phyloP scores from a whole-genome alignment of 2,329 filamentous ascomycete genomes.

The Cadophora malorum region DNA sequence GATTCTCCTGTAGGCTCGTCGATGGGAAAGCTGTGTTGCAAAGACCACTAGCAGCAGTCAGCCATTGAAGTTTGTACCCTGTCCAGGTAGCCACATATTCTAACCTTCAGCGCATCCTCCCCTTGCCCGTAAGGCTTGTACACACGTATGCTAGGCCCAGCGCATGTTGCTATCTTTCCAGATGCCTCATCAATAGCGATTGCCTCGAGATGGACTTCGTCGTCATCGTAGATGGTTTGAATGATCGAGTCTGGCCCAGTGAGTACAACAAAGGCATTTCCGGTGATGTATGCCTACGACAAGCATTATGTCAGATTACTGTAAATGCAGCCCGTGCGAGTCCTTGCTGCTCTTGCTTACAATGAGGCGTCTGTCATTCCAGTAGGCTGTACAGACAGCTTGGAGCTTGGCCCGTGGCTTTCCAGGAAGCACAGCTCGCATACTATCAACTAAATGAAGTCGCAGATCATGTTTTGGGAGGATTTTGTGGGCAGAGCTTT shows the following conservation, averaged over 20 bases:
- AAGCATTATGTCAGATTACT: conserved; percentile 26
- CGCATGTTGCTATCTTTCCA: conserved; percentile 84
- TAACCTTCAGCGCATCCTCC: conserved; percentile 77
- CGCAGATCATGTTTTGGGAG: conserved; percentile 20
- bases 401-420: conserved; percentile 79
- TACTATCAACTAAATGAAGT: conserved; percentile 52
- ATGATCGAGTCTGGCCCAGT: conserved; percentile 75
- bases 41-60: conserved; percentile 59
- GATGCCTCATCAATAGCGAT: conserved; percentile 81
- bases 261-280: conserved; percentile 85
- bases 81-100: conserved; percentile 33
- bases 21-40: conserved; percentile 65
- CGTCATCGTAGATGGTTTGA: conserved; percentile 90
- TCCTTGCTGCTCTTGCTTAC: conserved; percentile 54
- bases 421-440: conserved; percentile 82
- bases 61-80: conserved; percentile 19
- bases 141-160: conserved; percentile 70
- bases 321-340: background rate
- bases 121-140: conserved; percentile 77
- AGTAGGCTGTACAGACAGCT: conserved; percentile 75
- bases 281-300: conserved; percentile 82
- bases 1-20: conserved; percentile 48
- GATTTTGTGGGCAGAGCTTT: background rate
- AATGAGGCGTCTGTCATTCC: conserved; percentile 75
- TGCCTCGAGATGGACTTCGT: conserved; percentile 68